These are phyloP conservation scores for Neoarthrinium moseri DNA, from an alignment of 2,329 filamentous ascomycete species.

Conservation along the genomic window DNA sequence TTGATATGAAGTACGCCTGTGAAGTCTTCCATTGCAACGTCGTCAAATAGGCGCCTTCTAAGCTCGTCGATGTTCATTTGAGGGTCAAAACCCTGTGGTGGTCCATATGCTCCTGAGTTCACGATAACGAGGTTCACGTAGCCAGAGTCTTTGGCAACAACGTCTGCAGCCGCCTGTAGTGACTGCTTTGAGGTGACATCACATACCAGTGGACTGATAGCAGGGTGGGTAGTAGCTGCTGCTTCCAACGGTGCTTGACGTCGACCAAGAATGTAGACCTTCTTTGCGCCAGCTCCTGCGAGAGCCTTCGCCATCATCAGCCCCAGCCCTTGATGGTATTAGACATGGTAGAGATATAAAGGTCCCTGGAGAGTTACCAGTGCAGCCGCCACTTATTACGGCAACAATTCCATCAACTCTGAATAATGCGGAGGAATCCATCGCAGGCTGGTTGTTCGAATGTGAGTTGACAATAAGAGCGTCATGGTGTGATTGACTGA, in stretches of 20 bases:
- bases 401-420: constrained; percentile 49
- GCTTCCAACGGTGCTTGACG: constrained; percentile 40
- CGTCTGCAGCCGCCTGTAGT: constrained; percentile 54
- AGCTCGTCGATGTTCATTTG: constrained; percentile 26
- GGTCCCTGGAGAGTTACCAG: too few relatives aligned
- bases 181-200: constrained; percentile 65
- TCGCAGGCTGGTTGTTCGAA: too few relatives aligned
- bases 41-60: constrained; percentile 46
- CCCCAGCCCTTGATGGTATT: constrained; percentile 28
- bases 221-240: constrained; percentile 33
- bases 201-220: constrained; percentile 43
- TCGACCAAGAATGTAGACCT: constrained; percentile 51
- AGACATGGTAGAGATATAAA: not conserved
- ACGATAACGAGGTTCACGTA: constrained; percentile 62
- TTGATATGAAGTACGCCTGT: constrained; percentile 46
- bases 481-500: too few relatives aligned
- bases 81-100: constrained; percentile 31
- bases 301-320: constrained; percentile 27
- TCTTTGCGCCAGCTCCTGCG: constrained; percentile 45
- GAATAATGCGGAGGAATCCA: constrained; percentile 38
- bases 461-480: too few relatives aligned
- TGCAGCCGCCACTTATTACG: constrained; percentile 53
- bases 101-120: constrained; percentile 59
- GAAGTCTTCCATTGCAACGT: constrained; percentile 59
- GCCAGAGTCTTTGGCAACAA: constrained; percentile 54